These are phyloP conservation scores for Lecanicillium sp. DNA, from an alignment of 2,329 filamentous ascomycete genomes.

Conservation along the genomic window DNA sequence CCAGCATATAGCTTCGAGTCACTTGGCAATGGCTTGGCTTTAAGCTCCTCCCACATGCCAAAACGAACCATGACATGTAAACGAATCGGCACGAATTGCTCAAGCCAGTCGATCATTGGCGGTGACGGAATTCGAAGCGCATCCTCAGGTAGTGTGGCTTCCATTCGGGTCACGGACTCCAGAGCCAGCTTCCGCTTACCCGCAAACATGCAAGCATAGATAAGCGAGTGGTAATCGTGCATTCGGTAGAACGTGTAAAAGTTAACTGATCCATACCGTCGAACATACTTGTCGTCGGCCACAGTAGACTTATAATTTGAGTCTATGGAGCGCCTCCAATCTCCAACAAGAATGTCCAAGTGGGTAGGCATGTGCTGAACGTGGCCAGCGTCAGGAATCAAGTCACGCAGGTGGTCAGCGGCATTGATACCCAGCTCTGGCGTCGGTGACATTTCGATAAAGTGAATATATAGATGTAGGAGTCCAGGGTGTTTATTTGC, in stretches of 20 bases:
- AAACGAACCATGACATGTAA: conserved; percentile 65
- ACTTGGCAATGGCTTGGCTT: conserved; percentile 43
- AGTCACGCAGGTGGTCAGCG: conserved; percentile 53
- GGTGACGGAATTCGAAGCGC: conserved; percentile 53
- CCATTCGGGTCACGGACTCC: conserved; percentile 46
- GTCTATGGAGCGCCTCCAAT: conserved; percentile 57
- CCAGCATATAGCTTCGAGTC: conserved; percentile 55
- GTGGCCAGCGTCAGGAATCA: conserved; percentile 62
- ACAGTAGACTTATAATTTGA: conserved; percentile 55
- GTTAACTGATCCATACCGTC: conserved; percentile 45
- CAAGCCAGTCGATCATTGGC: conserved; percentile 69
- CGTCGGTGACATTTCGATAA: conserved; percentile 61
- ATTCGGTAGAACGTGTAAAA: conserved; percentile 65
- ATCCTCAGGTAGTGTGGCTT: conserved; percentile 48
- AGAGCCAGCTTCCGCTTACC: conserved; percentile 52
- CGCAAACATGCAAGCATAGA: conserved; percentile 67
- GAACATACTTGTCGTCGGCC: conserved; percentile 56
- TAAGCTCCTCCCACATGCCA: conserved; percentile 59
- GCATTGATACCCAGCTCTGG: conserved; percentile 53
- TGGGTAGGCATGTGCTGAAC: conserved; percentile 68
- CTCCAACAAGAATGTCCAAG: conserved; percentile 62
- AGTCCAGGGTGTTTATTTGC: conserved; percentile 54
- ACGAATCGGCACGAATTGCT: conserved; percentile 56
- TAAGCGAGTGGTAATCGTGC: conserved; percentile 61
- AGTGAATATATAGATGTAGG: conserved; percentile 61